A percentile compares a stretch with the other conserved stretches of the same genome.
phyloP scores from a whole-genome alignment of 192 early-diverging fungal genomes.

The Coemansia sp. region DNA sequence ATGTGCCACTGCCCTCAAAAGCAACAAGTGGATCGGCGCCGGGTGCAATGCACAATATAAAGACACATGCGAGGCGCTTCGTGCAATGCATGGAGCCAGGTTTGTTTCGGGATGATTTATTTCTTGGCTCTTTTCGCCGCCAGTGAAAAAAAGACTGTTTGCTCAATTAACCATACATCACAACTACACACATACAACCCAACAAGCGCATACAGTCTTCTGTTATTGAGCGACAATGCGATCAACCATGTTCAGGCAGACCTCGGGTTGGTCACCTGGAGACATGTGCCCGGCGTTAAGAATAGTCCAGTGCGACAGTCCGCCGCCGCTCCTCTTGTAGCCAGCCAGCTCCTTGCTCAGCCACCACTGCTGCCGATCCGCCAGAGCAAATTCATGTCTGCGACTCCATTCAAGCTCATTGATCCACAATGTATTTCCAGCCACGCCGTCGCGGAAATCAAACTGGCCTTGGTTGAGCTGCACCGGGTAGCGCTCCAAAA shows the following conservation, averaged over 20 bases:
- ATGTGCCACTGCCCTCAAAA: neutral
- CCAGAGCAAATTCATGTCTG: conserved; percentile 54
- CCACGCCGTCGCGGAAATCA: conserved; percentile 81
- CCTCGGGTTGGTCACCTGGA: conserved; percentile 66
- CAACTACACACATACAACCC: neutral
- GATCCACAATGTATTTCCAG: conserved; percentile 72
- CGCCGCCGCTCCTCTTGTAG: conserved; percentile 60
- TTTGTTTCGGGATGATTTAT: neutral
- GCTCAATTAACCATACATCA: neutral
- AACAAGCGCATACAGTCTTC: too few relatives aligned
- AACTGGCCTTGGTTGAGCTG: conserved; percentile 80
- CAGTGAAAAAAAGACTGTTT: neutral
- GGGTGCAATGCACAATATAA: neutral
- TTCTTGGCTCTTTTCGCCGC: neutral
- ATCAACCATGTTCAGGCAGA: conserved; percentile 43
- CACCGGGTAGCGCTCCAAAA: conserved; percentile 63
- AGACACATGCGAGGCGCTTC: neutral
- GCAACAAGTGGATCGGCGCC: neutral
- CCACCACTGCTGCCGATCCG: conserved; percentile 55
- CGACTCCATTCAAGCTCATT: conserved; percentile 58
- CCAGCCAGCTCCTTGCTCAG: conserved; percentile 58
- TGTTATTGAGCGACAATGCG: conserved; percentile 22
- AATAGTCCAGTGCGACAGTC: conserved; percentile 62
- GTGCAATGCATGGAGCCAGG: neutral
- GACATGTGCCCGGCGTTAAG: conserved; percentile 77